These are phyloP conservation scores for Talaromyces albobiverticillius DNA, from an alignment of 2,329 filamentous ascomycete genomes.

Conservation along the genomic window DNA sequence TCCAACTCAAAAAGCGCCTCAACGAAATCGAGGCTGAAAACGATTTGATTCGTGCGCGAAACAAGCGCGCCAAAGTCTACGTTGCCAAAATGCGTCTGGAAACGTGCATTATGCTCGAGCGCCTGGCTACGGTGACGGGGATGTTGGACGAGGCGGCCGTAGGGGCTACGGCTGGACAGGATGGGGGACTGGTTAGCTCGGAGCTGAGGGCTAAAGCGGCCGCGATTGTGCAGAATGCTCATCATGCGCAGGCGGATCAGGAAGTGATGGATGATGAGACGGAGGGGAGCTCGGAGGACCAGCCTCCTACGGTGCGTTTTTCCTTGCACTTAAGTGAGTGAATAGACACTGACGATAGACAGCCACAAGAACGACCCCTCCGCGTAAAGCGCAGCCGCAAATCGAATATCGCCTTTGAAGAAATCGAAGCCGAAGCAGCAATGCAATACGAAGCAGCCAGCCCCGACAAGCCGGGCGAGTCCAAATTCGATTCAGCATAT, in stretches of 20 bases:
- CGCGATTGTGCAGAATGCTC: conserved; percentile 9
- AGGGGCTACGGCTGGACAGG: conserved; percentile 12
- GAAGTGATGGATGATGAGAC: conserved; percentile 40
- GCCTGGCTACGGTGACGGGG: conserved; percentile 38
- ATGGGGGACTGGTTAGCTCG: conserved; percentile 13
- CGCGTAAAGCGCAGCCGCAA: conserved; percentile 43
- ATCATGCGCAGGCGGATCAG: neutral
- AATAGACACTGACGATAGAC: neutral
- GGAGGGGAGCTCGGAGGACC: conserved; percentile 43
- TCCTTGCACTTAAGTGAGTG: neutral
- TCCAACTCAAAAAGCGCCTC: conserved; percentile 86
- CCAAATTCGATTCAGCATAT: neutral
- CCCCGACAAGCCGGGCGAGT: neutral
- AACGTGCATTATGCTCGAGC: conserved; percentile 42
- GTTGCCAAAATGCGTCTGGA: conserved; percentile 84
- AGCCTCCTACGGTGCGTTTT: conserved; percentile 39
- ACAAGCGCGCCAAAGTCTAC: conserved; percentile 75
- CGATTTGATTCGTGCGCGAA: conserved; percentile 74
- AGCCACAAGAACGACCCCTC: conserved; percentile 48
- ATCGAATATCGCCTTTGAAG: conserved; percentile 27
- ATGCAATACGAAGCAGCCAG: conserved; percentile 12
- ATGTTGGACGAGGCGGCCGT: conserved; percentile 37
- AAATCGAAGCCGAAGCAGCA: conserved; percentile 18
- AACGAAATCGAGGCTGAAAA: conserved; percentile 91
- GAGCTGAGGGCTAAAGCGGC: conserved; percentile 14